Evolutionary conservation across 768 basidiomycete species (phyloP).

Genomic region (Epithele typhae): DNA sequence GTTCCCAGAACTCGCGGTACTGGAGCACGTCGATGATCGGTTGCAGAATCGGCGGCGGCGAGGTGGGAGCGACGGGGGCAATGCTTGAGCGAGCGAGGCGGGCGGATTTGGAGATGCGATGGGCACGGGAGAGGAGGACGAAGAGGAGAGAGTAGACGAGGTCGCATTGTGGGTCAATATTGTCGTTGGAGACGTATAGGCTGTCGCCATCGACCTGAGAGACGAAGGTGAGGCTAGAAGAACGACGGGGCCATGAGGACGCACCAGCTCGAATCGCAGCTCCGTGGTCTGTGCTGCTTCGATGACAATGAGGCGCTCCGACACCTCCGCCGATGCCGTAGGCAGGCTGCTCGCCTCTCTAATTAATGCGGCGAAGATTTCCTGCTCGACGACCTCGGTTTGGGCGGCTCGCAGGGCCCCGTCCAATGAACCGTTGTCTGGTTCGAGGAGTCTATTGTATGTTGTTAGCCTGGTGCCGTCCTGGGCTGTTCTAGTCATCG

Average conservation of each 20-base stretch:
- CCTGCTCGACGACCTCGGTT: conserved; percentile 72
- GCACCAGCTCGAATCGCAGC: conserved; percentile 69
- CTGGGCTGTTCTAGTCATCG: conserved; percentile 35
- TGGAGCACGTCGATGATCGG: conserved; percentile 78
- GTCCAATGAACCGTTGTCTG: conserved; percentile 40
- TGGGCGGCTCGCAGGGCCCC: conserved; percentile 55
- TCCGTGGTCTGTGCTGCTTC: conserved; percentile 71
- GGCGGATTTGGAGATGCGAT: conserved; percentile 42
- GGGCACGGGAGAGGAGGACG: conserved; percentile 59
- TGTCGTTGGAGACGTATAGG: neutral
- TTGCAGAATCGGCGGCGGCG: conserved; percentile 54
- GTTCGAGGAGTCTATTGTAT: conserved; percentile 32
- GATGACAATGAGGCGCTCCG: conserved; percentile 71
- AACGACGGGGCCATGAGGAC: conserved; percentile 16
- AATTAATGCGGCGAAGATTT: conserved; percentile 72
- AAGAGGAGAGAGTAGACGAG: conserved; percentile 63
- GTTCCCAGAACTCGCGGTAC: conserved; percentile 69
- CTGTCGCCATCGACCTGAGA: conserved; percentile 26
- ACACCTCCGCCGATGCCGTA: conserved; percentile 72
- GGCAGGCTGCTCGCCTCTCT: conserved; percentile 74
- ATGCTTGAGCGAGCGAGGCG: conserved; percentile 31
- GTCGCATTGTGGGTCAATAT: conserved; percentile 43
- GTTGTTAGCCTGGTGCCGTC: conserved; percentile 31
- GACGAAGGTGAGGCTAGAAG: no score
- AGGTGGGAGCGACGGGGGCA: conserved; percentile 12